Conservation (phyloP, 768 basidiomycete species). For the Rhizopogon vinicolor region DNA sequence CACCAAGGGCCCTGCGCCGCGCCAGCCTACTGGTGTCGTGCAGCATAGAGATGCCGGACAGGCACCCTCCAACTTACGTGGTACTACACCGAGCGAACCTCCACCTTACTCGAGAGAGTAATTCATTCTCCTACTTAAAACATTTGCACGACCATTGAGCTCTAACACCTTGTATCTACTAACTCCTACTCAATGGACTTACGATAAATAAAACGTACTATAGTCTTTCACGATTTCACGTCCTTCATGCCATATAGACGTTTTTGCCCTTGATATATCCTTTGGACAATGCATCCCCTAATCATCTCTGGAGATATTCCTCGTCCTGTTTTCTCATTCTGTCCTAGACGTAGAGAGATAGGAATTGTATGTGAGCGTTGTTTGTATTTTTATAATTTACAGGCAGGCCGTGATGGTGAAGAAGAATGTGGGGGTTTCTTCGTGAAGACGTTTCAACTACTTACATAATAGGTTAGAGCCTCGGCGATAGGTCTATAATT, state of each 20-base stretch:
- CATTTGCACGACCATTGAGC: not conserved
- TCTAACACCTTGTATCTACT: not conserved
- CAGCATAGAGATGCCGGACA: slow-evolving; percentile 25
- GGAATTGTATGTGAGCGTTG: not conserved
- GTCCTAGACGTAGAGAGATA: not conserved
- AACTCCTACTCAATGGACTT: slow-evolving; percentile 4
- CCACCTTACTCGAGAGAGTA: slow-evolving; percentile 19
- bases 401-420: too few species aligned
- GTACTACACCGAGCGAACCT: slow-evolving; percentile 5
- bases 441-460: too few species aligned
- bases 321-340: not conserved
- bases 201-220: not conserved
- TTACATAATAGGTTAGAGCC: too few species aligned
- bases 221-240: not conserved
- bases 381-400: too few species aligned
- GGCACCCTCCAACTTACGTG: not conserved
- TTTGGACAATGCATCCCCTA: slow-evolving; percentile 13
- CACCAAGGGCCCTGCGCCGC: not conserved
- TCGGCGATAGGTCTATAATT: too few species aligned
- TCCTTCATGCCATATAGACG: slow-evolving; percentile 3
- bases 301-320: not conserved
- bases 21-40: slow-evolving; percentile 9
- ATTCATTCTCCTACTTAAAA: not conserved
- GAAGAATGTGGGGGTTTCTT: too few species aligned
- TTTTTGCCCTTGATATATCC: slow-evolving; percentile 7